Evolutionary conservation across 352 stramenopile genomes (phyloP).

Genomic region (Globisporangium paroecandrum): DNA sequence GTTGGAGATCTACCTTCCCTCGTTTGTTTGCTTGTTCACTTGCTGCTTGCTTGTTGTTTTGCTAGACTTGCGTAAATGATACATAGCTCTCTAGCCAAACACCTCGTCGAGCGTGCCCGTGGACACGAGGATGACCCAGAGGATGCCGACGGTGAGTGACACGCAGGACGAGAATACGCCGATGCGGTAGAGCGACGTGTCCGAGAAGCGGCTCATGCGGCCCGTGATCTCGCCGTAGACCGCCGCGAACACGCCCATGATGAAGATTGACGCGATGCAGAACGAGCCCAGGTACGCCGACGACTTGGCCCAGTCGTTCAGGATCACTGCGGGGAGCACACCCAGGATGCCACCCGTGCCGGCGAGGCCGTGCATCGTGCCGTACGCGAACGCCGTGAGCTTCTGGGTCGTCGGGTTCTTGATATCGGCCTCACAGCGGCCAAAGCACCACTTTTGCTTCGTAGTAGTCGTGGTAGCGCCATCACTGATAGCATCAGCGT

Average conservation of each 20-base stretch:
- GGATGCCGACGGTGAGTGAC: conserved; percentile 59
- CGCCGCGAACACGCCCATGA: conserved; percentile 85
- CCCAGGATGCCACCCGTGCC: conserved; percentile 67
- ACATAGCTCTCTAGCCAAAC: conserved; percentile 36
- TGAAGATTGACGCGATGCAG: conserved; percentile 80
- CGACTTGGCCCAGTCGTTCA: conserved; percentile 71
- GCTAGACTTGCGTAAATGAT: conserved; percentile 4
- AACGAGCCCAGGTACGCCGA: conserved; percentile 82
- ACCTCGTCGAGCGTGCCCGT: conserved; percentile 68
- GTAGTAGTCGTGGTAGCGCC: not conserved
- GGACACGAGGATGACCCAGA: conserved; percentile 68
- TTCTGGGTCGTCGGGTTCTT: conserved; percentile 56
- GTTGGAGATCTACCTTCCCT: not conserved
- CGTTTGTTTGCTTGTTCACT: not conserved
- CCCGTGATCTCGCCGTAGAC: conserved; percentile 73
- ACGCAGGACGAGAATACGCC: conserved; percentile 65
- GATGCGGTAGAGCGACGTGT: conserved; percentile 50
- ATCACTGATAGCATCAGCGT: not conserved
- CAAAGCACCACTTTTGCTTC: conserved; percentile 33
- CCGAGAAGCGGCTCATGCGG: conserved; percentile 57
- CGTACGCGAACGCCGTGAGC: conserved; percentile 75
- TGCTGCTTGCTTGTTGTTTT: not conserved
- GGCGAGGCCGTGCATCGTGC: conserved; percentile 85
- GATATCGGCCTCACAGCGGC: conserved; percentile 41
- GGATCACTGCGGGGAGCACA: conserved; percentile 83